phyloP scores from a whole-genome alignment of 2,329 filamentous ascomycete species.

The Cephalotrichum gorgonifer region DNA sequence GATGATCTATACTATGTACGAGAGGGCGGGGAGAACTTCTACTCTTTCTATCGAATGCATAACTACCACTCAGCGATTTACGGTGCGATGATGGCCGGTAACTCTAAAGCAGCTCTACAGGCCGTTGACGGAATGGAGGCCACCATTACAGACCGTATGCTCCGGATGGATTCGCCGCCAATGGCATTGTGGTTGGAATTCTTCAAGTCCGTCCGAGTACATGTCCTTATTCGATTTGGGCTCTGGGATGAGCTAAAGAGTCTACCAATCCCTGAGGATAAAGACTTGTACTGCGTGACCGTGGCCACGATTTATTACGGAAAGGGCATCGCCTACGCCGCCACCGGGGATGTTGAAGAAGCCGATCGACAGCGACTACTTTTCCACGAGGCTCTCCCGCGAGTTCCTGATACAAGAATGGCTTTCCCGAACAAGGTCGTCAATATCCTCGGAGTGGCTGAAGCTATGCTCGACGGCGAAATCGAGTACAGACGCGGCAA shows the following conservation, averaged over 20 bases:
- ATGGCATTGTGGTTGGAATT: constrained; percentile 75
- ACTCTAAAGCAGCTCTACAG: constrained; percentile 50
- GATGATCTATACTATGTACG: constrained; percentile 55
- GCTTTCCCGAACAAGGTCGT: constrained; percentile 26
- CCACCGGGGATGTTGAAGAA: constrained; percentile 39
- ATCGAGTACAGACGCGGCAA: constrained; percentile 57
- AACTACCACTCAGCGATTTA: constrained; percentile 69
- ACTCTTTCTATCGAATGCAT: constrained; percentile 66
- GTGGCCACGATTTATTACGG: constrained; percentile 60
- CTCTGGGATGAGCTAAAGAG: constrained; percentile 56
- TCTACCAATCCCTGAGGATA: constrained; percentile 46
- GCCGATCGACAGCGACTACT: constrained; percentile 39
- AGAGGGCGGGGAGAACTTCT: constrained; percentile 58
- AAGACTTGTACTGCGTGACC: constrained; percentile 55
- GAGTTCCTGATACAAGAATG: constrained; percentile 48
- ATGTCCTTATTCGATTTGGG: constrained; percentile 65
- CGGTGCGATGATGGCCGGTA: constrained; percentile 66
- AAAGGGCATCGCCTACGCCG: constrained; percentile 56
- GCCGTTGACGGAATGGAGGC: constrained; percentile 49
- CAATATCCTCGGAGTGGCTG: constrained; percentile 52
- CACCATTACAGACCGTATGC: constrained; percentile 51
- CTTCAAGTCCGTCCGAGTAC: constrained; percentile 56
- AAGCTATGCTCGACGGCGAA: constrained; percentile 64
- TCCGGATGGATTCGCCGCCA: constrained; percentile 54
- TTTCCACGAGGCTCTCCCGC: constrained; percentile 39